Percentiles rank a stretch among this genome's conserved stretches.
phyloP scores from a whole-genome alignment of 225 moss, liverwort and hornwort genomes.

The Thuidium tamariscinum region DNA sequence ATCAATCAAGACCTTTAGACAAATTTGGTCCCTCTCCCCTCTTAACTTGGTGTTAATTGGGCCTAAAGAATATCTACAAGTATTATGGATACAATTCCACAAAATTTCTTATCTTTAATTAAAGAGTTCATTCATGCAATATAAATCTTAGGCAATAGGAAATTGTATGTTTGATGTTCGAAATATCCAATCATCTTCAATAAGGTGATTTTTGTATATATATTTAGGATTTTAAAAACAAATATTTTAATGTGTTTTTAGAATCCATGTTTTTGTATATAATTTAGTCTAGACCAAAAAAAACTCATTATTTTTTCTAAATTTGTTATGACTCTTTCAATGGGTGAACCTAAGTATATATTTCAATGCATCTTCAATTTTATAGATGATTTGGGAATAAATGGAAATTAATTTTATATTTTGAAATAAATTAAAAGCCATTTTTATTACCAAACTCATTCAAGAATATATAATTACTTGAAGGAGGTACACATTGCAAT shows the following conservation, averaged over 20 bases:
- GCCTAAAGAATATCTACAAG: background rate
- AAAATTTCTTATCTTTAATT: too few relatives aligned
- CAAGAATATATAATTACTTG: too few relatives aligned
- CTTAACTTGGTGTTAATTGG: background rate
- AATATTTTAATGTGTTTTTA: too few relatives aligned
- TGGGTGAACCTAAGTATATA: background rate
- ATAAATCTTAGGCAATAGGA: too few relatives aligned
- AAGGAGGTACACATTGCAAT: too few relatives aligned
- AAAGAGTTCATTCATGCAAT: too few relatives aligned
- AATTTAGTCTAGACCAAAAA: too few relatives aligned
- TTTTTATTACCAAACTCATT: background rate
- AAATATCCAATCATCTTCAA: background rate
- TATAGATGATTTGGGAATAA: background rate
- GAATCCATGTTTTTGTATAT: background rate
- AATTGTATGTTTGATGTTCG: background rate
- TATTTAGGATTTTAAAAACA: too few relatives aligned
- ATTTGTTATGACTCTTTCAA: background rate
- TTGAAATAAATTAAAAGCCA: background rate
- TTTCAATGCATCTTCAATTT: background rate
- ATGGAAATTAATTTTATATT: background rate
- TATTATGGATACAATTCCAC: background rate
- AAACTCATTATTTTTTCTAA: background rate
- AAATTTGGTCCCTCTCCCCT: background rate
- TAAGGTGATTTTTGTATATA: too few relatives aligned
- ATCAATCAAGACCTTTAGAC: too few relatives aligned